phyloP scores from a whole-genome alignment of 257 asterid species.

The Scutellaria minor region DNA sequence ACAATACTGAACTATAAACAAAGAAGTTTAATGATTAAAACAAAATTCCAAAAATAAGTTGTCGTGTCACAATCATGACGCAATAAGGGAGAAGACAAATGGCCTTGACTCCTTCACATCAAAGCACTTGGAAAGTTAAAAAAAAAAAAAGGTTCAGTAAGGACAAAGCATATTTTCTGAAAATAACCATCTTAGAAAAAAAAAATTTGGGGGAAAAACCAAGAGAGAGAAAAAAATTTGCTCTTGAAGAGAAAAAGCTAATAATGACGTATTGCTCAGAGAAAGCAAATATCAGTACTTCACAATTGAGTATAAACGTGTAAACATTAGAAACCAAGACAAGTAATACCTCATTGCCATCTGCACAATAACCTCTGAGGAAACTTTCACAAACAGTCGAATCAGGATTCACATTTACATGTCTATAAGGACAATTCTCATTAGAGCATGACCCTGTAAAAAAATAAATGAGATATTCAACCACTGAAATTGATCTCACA shows the following conservation, averaged over 20 bases:
- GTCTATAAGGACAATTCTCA: slow-evolving; percentile 92
- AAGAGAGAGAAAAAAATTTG: neutral
- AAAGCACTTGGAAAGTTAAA: neutral
- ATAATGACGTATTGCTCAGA: neutral
- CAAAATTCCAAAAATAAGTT: slow-evolving; percentile 1
- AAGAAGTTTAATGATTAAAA: neutral
- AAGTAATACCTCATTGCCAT: slow-evolving; percentile 85
- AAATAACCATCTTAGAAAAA: neutral
- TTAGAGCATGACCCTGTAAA: slow-evolving; percentile 87
- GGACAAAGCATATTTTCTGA: neutral
- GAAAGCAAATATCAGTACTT: slow-evolving; percentile 2
- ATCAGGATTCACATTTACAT: slow-evolving; percentile 74
- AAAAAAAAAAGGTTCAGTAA: neutral
- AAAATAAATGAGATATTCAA: slow-evolving; percentile 36
- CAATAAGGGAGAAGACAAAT: neutral
- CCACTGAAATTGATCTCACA: slow-evolving; percentile 6
- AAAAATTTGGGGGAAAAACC: neutral
- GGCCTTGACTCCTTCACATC: neutral
- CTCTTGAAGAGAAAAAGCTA: neutral
- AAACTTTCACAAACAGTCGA: slow-evolving; percentile 80
- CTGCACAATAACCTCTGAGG: slow-evolving; percentile 92
- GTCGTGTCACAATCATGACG: neutral
- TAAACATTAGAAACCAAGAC: slow-evolving; percentile 34
- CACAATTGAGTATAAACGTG: slow-evolving; percentile 17
- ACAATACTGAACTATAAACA: neutral